Evolutionary conservation across 768 basidiomycete species (phyloP), one percentile per base, ranked within the genome.

Genomic region (Lentinus tigrinus): DNA sequence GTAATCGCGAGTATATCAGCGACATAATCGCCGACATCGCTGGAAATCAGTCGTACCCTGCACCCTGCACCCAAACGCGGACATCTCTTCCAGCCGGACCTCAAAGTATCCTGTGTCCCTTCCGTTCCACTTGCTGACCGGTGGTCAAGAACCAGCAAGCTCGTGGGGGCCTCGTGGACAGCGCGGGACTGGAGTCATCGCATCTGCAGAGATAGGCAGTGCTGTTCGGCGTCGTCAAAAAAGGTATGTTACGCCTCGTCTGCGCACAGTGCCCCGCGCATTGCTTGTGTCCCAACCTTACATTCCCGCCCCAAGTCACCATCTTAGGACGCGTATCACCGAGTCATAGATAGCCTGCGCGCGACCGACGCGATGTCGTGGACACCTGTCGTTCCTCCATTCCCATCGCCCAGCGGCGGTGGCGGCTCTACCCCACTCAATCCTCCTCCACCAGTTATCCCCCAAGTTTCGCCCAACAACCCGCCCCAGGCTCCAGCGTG

Each of bases 331-430:
- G 19, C 27, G 40, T 39, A 52, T 8, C 36, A 21, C 44, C 51
- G 49, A 56, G 26, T 40, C 37, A 49, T 54, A 52, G 47, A 43
- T 23, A 26, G 31, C 37, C 19, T 44, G 36, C 2, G 19, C 2
- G 19, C 46, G 46, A 21, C 24, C n/a, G 49, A 28, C 39, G 49
- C 54, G n/a, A 69, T 69, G 68, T 63, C 64, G 16, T 65, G 51
- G 43, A 58, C 70, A 4, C 71, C 72, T 17, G 69, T 73, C 44
- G 69, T 73, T 36, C 72, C 72, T 34, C 71, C 70, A 23, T 63
- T 62, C 21, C 70, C 70, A 9, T 65, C 66, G 4, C 36, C 68
- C 24, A 52, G 61, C 23, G 59, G 63, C 24, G 64, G 66, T 37
- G 31, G 37, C 34, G 34, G 57, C 36, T 46, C 56, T 14, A 49